Evolutionary conservation across 2,329 filamentous ascomycete genomes (phyloP).

Genomic region (Penicillium brasilianum): DNA sequence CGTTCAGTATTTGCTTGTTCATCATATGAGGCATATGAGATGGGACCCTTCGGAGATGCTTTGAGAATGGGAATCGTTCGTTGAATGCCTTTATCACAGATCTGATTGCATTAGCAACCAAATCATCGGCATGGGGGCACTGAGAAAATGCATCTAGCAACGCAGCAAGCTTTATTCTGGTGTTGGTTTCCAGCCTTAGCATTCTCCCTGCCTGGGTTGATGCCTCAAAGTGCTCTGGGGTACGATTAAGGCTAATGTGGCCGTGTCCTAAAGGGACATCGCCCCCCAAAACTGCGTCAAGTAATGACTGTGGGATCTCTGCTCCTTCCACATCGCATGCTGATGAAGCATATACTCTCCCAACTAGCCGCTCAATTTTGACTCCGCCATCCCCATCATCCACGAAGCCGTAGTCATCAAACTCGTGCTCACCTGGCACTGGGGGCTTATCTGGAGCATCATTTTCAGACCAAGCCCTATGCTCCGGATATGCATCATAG

Average conservation of each 20-base stretch:
- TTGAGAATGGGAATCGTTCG: constrained; percentile 2
- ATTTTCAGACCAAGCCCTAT: not conserved
- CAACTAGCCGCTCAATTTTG: constrained; percentile 8
- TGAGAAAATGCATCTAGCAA: constrained; percentile 11
- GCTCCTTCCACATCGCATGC: constrained; percentile 6
- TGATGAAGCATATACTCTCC: constrained; percentile 1
- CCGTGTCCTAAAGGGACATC: not conserved
- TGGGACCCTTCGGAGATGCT: constrained; percentile 9
- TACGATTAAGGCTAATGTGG: not conserved
- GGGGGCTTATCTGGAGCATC: not conserved
- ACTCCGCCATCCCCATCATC: constrained; percentile 6
- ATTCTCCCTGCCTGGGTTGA: not conserved
- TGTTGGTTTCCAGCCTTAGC: constrained; percentile 7
- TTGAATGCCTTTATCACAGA: constrained; percentile 13
- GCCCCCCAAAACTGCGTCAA: constrained; percentile 5
- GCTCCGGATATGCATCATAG: constrained; percentile 14
- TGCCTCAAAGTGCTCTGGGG: not conserved
- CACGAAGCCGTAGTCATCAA: constrained; percentile 3
- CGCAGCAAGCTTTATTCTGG: constrained; percentile 7
- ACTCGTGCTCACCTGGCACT: not conserved
- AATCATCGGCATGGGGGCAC: constrained; percentile 7
- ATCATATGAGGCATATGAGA: constrained; percentile 14
- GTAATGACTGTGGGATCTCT: constrained; percentile 8
- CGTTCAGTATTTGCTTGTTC: constrained; percentile 10
- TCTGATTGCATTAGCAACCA: constrained; percentile 12